These are phyloP conservation scores for Populus ilicifolia DNA, from an alignment of 345 rosid species.

Conservation along the genomic window DNA sequence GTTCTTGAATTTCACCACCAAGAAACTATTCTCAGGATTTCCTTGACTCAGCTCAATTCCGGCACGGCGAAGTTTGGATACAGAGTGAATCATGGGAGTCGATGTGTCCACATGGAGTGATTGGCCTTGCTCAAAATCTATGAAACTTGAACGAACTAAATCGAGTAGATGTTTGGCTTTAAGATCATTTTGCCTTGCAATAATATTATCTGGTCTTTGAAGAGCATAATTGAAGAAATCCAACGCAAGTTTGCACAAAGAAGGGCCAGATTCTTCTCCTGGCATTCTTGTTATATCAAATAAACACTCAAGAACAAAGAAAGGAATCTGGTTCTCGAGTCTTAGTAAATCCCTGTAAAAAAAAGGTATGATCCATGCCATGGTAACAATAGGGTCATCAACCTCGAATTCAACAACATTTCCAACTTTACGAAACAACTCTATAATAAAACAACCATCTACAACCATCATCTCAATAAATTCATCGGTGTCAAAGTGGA, in stretches of 20 bases:
- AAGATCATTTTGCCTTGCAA: constrained; percentile 26
- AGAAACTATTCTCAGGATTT: constrained; percentile 38
- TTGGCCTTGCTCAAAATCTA: constrained; percentile 28
- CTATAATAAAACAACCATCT: constrained; percentile 61
- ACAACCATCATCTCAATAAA: constrained; percentile 71
- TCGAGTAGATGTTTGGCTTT: constrained; percentile 63
- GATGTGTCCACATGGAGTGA: constrained; percentile 8
- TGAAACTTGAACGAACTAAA: constrained; percentile 49
- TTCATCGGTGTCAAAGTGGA: constrained; percentile 34
- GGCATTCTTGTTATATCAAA: constrained; percentile 41
- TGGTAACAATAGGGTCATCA: constrained; percentile 64
- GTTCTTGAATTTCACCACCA: constrained; percentile 47
- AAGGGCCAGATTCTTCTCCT: constrained; percentile 22
- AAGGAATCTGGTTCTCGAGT: constrained; percentile 66
- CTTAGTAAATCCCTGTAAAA: constrained; percentile 58
- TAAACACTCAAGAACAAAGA: constrained; percentile 54
- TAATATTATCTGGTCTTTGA: constrained; percentile 35
- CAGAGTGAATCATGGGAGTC: constrained; percentile 45
- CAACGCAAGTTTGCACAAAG: constrained; percentile 46
- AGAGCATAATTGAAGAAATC: constrained; percentile 55
- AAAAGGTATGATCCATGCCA: constrained; percentile 73
- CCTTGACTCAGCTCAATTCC: constrained; percentile 46
- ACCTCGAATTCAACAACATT: constrained; percentile 33
- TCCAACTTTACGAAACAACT: constrained; percentile 55
- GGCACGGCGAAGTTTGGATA: constrained; percentile 63